These are phyloP conservation scores for Neonectria punicea DNA, from an alignment of 2,329 filamentous ascomycete species.

Conservation along the genomic window DNA sequence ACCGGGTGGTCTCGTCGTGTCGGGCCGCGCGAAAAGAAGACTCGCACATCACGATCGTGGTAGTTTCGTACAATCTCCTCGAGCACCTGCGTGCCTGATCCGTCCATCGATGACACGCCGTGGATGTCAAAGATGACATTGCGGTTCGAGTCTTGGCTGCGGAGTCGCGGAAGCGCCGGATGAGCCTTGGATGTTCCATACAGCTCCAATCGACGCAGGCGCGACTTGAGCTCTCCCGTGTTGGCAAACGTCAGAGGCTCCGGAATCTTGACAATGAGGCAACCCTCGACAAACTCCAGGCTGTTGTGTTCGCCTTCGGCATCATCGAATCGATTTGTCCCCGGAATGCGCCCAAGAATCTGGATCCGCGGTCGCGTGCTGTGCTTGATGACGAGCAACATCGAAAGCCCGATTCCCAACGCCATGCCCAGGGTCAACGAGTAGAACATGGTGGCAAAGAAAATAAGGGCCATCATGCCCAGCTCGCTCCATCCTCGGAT, in stretches of 20 bases:
- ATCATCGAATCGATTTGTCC: conserved; percentile 86
- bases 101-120: conserved; percentile 94
- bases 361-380: conserved; percentile 93
- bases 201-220: conserved; percentile 84
- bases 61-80: conserved; percentile 89
- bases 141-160: conserved; percentile 81
- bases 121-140: conserved; percentile 98
- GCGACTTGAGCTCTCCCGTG: conserved; percentile 88
- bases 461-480: conserved; percentile 88
- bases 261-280: conserved; percentile 95
- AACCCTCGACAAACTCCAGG: conserved; percentile 91
- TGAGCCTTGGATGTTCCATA: conserved; percentile 90
- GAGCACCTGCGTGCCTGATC: conserved; percentile 90
- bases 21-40: conserved; percentile 76
- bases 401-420: conserved; percentile 89
- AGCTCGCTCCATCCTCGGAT: conserved; percentile 91
- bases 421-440: conserved; percentile 94
- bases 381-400: conserved; percentile 90
- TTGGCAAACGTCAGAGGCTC: conserved; percentile 98
- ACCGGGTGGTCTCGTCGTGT: conserved; percentile 63
- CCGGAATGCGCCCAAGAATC: conserved; percentile 89
- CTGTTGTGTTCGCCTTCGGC: conserved; percentile 78
- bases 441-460: conserved; percentile 92
- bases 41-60: conserved; percentile 76
- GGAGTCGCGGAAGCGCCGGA: conserved; percentile 84